Evolutionary conservation across 768 basidiomycete genomes (phyloP).

Genomic region (Hygrocybe coccinea): DNA sequence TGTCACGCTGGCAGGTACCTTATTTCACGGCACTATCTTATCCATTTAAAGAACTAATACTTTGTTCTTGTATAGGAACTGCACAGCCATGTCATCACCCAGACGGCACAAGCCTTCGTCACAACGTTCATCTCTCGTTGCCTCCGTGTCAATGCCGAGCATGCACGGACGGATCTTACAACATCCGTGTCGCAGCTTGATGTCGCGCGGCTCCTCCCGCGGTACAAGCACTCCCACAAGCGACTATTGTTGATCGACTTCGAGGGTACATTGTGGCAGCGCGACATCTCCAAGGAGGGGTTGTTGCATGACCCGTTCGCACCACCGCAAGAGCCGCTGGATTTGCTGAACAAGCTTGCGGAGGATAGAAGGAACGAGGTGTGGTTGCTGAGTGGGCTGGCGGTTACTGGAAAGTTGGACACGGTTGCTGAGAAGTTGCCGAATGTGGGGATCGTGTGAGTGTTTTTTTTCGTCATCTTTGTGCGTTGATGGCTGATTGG

Average conservation of each 20-base stretch:
- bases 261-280: constrained; percentile 74
- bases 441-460: constrained; percentile 71
- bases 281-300: constrained; percentile 49
- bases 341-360: constrained; percentile 51
- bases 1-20: constrained; percentile 69
- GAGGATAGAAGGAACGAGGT: constrained; percentile 69
- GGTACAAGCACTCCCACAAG: constrained; percentile 60
- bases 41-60: background rate
- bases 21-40: background rate
- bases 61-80: constrained; percentile 45
- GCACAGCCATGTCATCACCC: constrained; percentile 79
- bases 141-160: constrained; percentile 68
- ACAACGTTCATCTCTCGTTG: constrained; percentile 73
- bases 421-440: constrained; percentile 56
- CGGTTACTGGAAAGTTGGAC: constrained; percentile 59
- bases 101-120: constrained; percentile 81
- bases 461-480: constrained; percentile 20
- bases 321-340: constrained; percentile 38
- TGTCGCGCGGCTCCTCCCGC: constrained; percentile 51
- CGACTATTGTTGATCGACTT: constrained; percentile 72
- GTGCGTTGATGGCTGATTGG: background rate
- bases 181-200: constrained; percentile 30
- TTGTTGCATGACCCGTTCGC: constrained; percentile 24
- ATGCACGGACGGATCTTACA: constrained; percentile 38
- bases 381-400: constrained; percentile 76